phyloP scores from a whole-genome alignment of 164 flowering plant species.

The Vitis labrusca region DNA sequence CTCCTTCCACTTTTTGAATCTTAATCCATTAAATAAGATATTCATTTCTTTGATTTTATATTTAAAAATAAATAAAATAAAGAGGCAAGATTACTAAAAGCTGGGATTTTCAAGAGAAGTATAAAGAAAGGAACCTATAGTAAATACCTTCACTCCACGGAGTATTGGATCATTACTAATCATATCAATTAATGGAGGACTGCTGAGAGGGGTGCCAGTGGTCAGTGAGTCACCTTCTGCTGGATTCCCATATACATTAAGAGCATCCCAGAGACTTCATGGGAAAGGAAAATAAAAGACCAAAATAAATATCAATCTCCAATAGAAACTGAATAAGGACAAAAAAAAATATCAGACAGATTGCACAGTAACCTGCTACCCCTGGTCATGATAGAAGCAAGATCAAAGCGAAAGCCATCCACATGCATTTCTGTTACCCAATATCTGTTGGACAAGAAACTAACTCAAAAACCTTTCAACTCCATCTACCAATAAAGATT shows the following conservation, averaged over 20 bases:
- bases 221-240: conserved; percentile 63
- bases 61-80: not conserved
- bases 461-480: conserved; percentile 1
- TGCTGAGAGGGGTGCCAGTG: conserved; percentile 82
- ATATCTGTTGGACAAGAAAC: conserved; percentile 52
- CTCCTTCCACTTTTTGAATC: too few species aligned
- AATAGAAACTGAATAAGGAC: not conserved
- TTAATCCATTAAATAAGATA: too few species aligned
- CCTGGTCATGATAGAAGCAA: conserved; percentile 94
- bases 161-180: conserved; percentile 96
- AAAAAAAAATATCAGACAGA: conserved; percentile 11
- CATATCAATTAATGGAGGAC: conserved; percentile 88
- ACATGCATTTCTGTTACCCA: conserved; percentile 97
- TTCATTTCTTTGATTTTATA: too few species aligned
- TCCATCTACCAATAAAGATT: not conserved
- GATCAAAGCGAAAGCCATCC: conserved; percentile 99
- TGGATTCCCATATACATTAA: conserved; percentile 71
- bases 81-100: not conserved
- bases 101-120: not conserved
- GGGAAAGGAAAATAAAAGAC: conserved; percentile 8
- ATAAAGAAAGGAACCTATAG: not conserved
- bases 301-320: conserved; percentile 7
- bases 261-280: conserved; percentile 77
- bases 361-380: conserved; percentile 68
- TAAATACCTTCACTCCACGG: conserved; percentile 73